Evolutionary conservation across 768 basidiomycete genomes (phyloP).

Genomic region (Xerocomus spinulosus): DNA sequence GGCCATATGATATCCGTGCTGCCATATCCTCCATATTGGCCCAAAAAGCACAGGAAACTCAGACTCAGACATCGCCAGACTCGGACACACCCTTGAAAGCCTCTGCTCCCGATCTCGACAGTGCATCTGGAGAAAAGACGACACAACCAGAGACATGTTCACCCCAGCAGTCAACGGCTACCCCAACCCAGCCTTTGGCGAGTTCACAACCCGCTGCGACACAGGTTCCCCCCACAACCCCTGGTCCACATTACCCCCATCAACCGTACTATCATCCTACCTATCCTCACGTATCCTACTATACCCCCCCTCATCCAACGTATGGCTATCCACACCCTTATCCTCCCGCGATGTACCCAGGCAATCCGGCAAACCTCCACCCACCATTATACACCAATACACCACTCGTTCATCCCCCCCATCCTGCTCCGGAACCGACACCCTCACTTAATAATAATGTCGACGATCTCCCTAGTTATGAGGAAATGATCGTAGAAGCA

Average conservation of each 20-base stretch:
- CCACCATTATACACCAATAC: constrained; percentile 35
- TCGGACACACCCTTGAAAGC: constrained; percentile 8
- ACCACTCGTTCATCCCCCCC: constrained; percentile 31
- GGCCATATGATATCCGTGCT: constrained; percentile 66
- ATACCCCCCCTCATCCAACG: constrained; percentile 39
- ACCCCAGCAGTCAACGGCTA: constrained; percentile 14
- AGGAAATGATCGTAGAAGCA: constrained; percentile 88
- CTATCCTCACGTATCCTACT: constrained; percentile 68
- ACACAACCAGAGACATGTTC: constrained; percentile 16
- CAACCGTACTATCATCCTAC: constrained; percentile 54
- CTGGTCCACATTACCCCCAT: constrained; percentile 43
- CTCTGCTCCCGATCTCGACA: constrained; percentile 11
- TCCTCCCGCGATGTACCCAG: constrained; percentile 29
- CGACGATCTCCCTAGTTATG: constrained; percentile 78
- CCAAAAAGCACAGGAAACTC: constrained; percentile 21
- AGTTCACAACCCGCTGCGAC: constrained; percentile 20
- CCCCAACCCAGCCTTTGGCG: constrained; percentile 25
- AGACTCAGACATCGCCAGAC: constrained; percentile 15
- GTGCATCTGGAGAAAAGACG: constrained; percentile 13
- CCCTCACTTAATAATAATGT: constrained; percentile 19
- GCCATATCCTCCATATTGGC: constrained; percentile 53
- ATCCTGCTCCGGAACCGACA: constrained; percentile 27
- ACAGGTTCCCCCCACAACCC: constrained; percentile 17
- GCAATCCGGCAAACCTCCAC: constrained; percentile 25
- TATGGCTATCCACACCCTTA: constrained; percentile 39